These are phyloP conservation scores for Artemisia argyi DNA, from an alignment of 129 eudicot genomes.

Conservation along the genomic window DNA sequence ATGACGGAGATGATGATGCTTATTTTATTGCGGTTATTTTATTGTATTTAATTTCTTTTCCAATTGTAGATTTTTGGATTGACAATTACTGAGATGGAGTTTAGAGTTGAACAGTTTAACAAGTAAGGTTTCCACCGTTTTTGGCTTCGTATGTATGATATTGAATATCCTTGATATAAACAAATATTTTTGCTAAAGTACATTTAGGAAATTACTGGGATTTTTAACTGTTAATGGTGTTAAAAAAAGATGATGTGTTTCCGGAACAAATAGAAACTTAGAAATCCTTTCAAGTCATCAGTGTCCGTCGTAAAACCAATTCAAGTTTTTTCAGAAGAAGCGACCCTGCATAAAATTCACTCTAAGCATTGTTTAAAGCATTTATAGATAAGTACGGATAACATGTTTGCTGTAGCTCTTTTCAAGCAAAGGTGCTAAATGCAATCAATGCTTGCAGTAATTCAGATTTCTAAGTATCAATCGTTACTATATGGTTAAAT, in stretches of 20 bases:
- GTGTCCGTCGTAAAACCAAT: neutral
- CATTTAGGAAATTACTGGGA: neutral
- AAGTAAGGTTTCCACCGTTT: constrained; percentile 39
- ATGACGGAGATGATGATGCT: constrained; percentile 2
- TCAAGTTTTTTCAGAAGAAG: no score
- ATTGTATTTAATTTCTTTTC: neutral
- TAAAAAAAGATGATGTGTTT: neutral
- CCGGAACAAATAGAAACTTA: neutral
- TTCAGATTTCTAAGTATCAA: no score
- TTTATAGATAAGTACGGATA: no score
- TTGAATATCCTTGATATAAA: neutral
- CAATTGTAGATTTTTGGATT: constrained; percentile 55
- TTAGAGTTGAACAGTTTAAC: constrained; percentile 72
- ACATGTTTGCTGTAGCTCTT: no score
- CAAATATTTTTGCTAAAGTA: neutral
- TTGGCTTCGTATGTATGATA: neutral
- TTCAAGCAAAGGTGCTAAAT: no score
- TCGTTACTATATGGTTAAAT: no score
- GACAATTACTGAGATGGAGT: constrained; percentile 87
- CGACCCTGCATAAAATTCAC: no score
- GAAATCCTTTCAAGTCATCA: neutral
- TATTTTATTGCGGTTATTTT: neutral
- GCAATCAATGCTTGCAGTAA: no score
- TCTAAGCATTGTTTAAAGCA: no score
- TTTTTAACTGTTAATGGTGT: neutral